phyloP scores from a whole-genome alignment of 2,329 filamentous ascomycete species.

The Rasamsonia emersonii region DNA sequence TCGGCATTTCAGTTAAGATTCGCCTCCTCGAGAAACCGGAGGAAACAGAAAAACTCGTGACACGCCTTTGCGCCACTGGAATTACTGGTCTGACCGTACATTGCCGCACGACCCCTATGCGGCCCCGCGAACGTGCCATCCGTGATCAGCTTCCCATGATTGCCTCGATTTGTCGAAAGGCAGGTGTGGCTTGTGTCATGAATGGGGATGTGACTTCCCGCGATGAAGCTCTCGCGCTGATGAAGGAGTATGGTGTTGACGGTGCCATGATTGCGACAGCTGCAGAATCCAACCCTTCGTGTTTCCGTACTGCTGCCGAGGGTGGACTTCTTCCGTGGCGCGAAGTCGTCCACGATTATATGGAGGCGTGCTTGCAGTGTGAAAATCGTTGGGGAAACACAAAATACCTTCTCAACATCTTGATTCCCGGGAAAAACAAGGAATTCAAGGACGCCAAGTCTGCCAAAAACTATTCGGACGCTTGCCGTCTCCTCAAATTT shows the following conservation, averaged over 20 bases:
- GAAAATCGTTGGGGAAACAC: slow-evolving; percentile 89
- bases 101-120: slow-evolving; percentile 93
- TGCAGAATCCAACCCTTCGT: slow-evolving; percentile 84
- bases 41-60: slow-evolving; percentile 68
- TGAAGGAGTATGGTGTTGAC: slow-evolving; percentile 73
- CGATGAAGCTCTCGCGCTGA: slow-evolving; percentile 62
- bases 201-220: slow-evolving; percentile 82
- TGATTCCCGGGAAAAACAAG: slow-evolving; percentile 71
- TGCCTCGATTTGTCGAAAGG: slow-evolving; percentile 66
- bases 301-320: slow-evolving; percentile 62
- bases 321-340: slow-evolving; percentile 67
- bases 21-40: slow-evolving; percentile 70
- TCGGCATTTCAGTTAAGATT: slow-evolving; percentile 97
- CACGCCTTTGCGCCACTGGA: slow-evolving; percentile 70
- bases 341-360: slow-evolving; percentile 67
- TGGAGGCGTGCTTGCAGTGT: slow-evolving; percentile 63
- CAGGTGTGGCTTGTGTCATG: slow-evolving; percentile 86
- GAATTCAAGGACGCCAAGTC: slow-evolving; percentile 54
- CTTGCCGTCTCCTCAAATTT: slow-evolving; percentile 58
- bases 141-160: slow-evolving; percentile 81
- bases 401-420: slow-evolving; percentile 78
- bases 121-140: slow-evolving; percentile 79
- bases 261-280: slow-evolving; percentile 95
- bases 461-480: slow-evolving; percentile 62
- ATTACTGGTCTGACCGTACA: slow-evolving; percentile 90